phyloP scores from a whole-genome alignment of 2,329 filamentous ascomycete species.

The Penicillium sp. region DNA sequence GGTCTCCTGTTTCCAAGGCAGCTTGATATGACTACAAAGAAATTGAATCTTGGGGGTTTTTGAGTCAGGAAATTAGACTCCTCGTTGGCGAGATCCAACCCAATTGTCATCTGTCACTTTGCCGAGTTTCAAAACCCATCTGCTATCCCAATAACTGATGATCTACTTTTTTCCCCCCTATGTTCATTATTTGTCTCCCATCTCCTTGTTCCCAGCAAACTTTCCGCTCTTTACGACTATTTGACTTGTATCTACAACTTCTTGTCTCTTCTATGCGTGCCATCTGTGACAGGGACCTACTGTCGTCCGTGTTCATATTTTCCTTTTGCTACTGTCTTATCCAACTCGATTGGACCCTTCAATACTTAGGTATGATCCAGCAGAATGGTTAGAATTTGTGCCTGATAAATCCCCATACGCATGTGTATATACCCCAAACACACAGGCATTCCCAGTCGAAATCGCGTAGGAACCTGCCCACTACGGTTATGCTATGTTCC shows the following conservation, averaged over 20 bases:
- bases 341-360: not conserved
- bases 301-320: constrained; percentile 18
- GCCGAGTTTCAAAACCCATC: not conserved
- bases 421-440: not conserved
- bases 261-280: constrained; percentile 10
- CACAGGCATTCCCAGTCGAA: not conserved
- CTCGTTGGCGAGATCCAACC: not conserved
- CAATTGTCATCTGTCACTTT: not conserved
- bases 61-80: not conserved
- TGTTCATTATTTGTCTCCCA: constrained; percentile 6
- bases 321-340: constrained; percentile 8
- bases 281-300: constrained; percentile 13
- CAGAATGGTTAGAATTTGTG: constrained; percentile 15
- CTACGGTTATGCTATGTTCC: not conserved
- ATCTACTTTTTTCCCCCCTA: not conserved
- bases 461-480: not conserved
- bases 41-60: constrained; percentile 7
- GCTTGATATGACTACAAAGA: constrained; percentile 16
- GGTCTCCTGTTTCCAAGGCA: constrained; percentile 20
- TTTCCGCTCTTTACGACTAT: constrained; percentile 18
- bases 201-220: constrained; percentile 2
- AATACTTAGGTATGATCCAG: constrained; percentile 3
- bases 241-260: constrained; percentile 19
- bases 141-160: constrained; percentile 3
- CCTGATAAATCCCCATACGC: not conserved